Base-by-base conservation (phyloP, 2,329 filamentous ascomycete genomes). In the Curvularia lunata region DNA sequence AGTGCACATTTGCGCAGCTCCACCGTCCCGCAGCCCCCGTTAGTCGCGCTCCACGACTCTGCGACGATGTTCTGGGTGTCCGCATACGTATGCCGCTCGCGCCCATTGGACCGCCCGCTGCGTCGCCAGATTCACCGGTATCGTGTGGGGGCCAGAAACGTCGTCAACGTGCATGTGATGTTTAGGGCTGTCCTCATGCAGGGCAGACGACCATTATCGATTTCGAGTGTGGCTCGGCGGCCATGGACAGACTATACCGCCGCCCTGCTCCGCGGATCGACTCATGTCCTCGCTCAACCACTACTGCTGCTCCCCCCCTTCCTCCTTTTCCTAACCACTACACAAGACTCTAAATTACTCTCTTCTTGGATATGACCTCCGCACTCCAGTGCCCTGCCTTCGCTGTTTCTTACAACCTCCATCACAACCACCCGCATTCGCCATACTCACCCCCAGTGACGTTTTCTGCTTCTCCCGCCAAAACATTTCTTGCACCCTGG, bases 131-230 rank as follows among this genome's bases (percentile, higher is more conserved):
- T 43, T 66, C 55, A 66, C 63, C 63, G 63, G 63, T 63, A 59
- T 54, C 53, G 58, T 64, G 62, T 64, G 62, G 63, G 63, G 63
- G 63, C 63, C 59, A 30, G 62, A 58, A 64, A 59, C 54, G 49
- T 52, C 54, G 48, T 47, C 41, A 54, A 56, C 60, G 19, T 50
- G 52, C 59, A 48, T 52, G 28, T 50, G 25, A 49, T 53, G 37
- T 49, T 32, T 53, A 59, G 56, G 47, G 43, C 48, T 40, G 38
- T 16, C 10, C 56, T 43, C 30, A 46, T 57, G 34, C 48, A 53
- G 34, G 25, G 32, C 25, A 32, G 25, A 34, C 40, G 27, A 41
- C 30, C 48, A 45, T 30, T 47, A n/a, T 52, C 38, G 50, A 48
- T 60, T 48, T 47, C 48, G 40, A 58, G 34, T 49, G 46, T 42